Base-by-base conservation (phyloP, 768 basidiomycete species). In the Lentinus brumalis region DNA sequence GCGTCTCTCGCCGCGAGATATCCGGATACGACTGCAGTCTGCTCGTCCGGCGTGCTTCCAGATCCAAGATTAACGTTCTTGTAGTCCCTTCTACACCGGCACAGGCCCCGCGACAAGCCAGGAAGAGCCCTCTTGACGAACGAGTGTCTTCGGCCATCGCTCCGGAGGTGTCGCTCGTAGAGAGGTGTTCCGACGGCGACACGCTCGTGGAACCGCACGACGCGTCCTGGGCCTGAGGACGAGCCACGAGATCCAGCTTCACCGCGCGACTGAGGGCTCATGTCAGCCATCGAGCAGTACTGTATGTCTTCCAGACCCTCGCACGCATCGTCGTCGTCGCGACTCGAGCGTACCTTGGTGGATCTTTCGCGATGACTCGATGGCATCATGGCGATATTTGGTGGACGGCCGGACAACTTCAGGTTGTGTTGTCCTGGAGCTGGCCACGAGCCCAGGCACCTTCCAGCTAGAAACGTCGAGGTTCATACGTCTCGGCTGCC, bases 51-150 rank as follows among this genome's bases (percentile, higher is more conserved):
- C 54, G 21, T 15, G 30, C 35, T 35, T 21, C 56, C 44, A 44
- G 49, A 57, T 57, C 31, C 41, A 40, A 51, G 57, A 51, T 58
- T 32, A 32, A 51, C 57, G 31, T 53, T 44, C 50, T 46, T 42
- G n/a, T 39, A 32, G 26, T 21, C 47, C 16, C 21, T 35, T 47
- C 58, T n/a, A 5, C 40, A 4, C 5, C 49, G 21, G 46, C 46
- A 29, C 46, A 49, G 41, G 18, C 57, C 26, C 40, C 49, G n/a
- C 49, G 35, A 3, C 31, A 42, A 31, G 29, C 38, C 21, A 29
- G 12, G 16, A 9, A 29, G n/a, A n/a, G 44, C 15, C 14, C 4
- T 9, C 16, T 45, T 16, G 21, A 26, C 46, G 18, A 26, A 18
- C n/a, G 26, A 47, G 46, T 7, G 21, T 10, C 46, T 2, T 49